A percentile compares a stretch with the other conserved stretches of the same genome.
These are phyloP conservation scores for Calocybe cyanea DNA, from an alignment of 768 basidiomycete species.

Conservation along the genomic window DNA sequence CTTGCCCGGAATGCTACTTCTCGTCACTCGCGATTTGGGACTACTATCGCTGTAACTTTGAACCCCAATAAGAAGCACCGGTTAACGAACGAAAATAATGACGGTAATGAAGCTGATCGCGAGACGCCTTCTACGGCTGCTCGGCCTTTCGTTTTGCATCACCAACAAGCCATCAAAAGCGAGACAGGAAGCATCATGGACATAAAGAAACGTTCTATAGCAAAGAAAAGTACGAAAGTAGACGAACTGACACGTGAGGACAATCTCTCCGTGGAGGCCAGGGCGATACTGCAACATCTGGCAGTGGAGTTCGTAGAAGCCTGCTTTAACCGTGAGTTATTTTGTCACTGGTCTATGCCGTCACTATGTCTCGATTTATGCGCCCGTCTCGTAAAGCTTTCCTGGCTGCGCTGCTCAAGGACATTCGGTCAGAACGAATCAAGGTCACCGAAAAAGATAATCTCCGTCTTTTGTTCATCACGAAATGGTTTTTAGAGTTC, in stretches of 20 bases:
- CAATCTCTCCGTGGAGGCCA: conserved; percentile 63
- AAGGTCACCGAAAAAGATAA: conserved; percentile 96
- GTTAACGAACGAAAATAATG: conserved; percentile 10
- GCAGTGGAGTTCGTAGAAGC: conserved; percentile 73
- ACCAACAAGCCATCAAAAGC: conserved; percentile 71
- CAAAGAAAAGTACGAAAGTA: conserved; percentile 54
- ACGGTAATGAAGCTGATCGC: conserved; percentile 20
- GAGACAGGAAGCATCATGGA: conserved; percentile 73
- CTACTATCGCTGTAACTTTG: conserved; percentile 80
- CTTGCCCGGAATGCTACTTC: conserved; percentile 55
- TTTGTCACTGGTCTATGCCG: conserved; percentile 7
- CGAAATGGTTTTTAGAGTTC: conserved; percentile 91
- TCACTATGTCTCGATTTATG: conserved; percentile 10
- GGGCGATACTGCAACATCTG: conserved; percentile 59
- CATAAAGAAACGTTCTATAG: conserved; percentile 56
- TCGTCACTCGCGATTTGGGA: conserved; percentile 94
- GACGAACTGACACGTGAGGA: conserved; percentile 71
- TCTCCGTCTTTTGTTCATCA: conserved; percentile 79
- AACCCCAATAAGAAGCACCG: conserved; percentile 49
- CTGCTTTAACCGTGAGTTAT: conserved; percentile 82
- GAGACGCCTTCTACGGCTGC: conserved; percentile 28
- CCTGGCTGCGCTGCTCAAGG: conserved; percentile 79
- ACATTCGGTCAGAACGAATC: conserved; percentile 87
- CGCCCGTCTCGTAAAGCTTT: conserved; percentile 58
- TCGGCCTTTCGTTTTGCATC: conserved; percentile 74